These are phyloP conservation scores for Cicer bijugum DNA, from an alignment of 306 rosid species.

Conservation along the genomic window DNA sequence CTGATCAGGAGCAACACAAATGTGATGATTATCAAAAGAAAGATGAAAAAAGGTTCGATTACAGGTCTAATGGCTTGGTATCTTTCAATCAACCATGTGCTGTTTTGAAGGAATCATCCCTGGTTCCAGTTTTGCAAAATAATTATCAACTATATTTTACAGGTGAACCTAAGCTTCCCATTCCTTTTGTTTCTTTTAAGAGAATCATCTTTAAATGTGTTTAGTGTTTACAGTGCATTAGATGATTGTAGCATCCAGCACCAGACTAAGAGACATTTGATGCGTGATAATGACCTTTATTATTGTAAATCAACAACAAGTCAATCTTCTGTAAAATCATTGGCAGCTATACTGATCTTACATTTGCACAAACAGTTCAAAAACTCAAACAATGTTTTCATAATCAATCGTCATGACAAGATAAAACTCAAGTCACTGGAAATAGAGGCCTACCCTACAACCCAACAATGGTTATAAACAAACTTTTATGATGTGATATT, in stretches of 20 bases:
- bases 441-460: conserved; percentile 15
- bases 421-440: conserved; percentile 28
- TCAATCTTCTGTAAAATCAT: conserved; percentile 34
- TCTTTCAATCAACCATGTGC: neutral
- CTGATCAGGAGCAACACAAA: conserved; percentile 31
- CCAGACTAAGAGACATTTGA: conserved; percentile 21
- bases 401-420: conserved; percentile 24
- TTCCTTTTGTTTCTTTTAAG: conserved; percentile 32
- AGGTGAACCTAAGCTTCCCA: neutral
- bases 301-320: conserved; percentile 30
- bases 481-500: conserved; percentile 22
- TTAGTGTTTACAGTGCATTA: neutral
- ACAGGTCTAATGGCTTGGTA: conserved; percentile 16
- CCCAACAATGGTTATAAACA: conserved; percentile 17
- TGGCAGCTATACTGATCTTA: conserved; percentile 10
- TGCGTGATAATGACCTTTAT: conserved; percentile 15
- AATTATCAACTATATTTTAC: conserved; percentile 25
- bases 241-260: conserved; percentile 30
- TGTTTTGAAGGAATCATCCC: conserved; percentile 14
- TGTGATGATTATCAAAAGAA: conserved; percentile 21
- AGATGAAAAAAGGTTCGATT: conserved; percentile 21
- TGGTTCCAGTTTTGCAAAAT: conserved; percentile 18
- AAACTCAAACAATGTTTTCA: conserved; percentile 14
- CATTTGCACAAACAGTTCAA: conserved; percentile 16
- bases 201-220: conserved; percentile 24